Evolutionary conservation across 164 flowering plant species (phyloP).

Genomic region (Chimonanthus salicifolius): DNA sequence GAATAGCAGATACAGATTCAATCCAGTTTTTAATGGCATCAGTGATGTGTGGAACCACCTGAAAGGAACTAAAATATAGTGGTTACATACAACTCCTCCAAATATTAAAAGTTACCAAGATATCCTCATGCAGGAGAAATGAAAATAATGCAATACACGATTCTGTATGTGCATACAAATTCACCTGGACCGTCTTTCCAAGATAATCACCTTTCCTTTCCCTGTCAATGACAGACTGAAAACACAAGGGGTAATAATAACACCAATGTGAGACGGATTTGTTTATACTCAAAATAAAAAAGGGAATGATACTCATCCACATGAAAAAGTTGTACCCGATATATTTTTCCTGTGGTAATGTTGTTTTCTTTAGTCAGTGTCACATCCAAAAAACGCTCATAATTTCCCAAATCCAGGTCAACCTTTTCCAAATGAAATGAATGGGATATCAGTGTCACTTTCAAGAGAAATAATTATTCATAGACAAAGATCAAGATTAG

Average conservation of each 20-base stretch:
- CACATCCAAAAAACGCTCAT: slow-evolving; percentile 89
- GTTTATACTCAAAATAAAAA: no score
- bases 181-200: slow-evolving; percentile 97
- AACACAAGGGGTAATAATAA: slow-evolving; percentile 3
- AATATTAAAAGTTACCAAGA: not conserved
- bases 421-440: slow-evolving; percentile 39
- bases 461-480: not conserved
- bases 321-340: slow-evolving; percentile 55
- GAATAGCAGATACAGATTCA: slow-evolving; percentile 68
- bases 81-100: not conserved
- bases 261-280: not conserved
- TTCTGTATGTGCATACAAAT: slow-evolving; percentile 4
- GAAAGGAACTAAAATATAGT: slow-evolving; percentile 13
- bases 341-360: slow-evolving; percentile 96
- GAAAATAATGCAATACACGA: not conserved
- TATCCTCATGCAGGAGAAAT: slow-evolving; percentile 1
- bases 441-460: not conserved
- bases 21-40: slow-evolving; percentile 92
- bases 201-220: slow-evolving; percentile 91
- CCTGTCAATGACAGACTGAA: slow-evolving; percentile 89
- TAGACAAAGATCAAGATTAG: not conserved
- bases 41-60: slow-evolving; percentile 97
- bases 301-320: not conserved
- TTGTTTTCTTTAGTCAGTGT: slow-evolving; percentile 92
- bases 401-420: slow-evolving; percentile 94